Conservation (phyloP, 305 asterid genomes). For the Caryopteris hybrid region DNA sequence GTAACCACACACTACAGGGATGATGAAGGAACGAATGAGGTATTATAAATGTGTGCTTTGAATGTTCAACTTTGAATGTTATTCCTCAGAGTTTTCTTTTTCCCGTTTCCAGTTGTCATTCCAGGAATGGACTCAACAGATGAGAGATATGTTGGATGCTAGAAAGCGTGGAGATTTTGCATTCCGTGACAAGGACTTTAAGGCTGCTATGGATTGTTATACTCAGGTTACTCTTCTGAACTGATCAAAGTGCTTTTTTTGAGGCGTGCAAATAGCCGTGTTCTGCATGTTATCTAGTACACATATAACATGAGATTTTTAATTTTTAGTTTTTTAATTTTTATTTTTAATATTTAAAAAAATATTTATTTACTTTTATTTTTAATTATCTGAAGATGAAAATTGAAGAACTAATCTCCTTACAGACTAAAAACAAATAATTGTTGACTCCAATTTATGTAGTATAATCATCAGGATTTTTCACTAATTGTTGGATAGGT, state of each 20-base stretch:
- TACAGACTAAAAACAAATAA: no score
- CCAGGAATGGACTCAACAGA: constrained; percentile 73
- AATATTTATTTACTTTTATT: no score
- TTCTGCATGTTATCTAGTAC: no score
- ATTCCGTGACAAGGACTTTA: constrained; percentile 57
- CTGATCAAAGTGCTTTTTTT: no score
- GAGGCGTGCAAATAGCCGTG: no score
- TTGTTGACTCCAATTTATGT: no score
- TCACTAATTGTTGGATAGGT: neutral
- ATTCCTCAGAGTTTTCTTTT: neutral
- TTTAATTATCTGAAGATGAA: no score
- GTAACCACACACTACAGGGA: constrained; percentile 49
- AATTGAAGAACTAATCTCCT: no score
- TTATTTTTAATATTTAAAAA: no score
- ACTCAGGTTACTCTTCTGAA: constrained; percentile 35
- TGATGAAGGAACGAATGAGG: constrained; percentile 68
- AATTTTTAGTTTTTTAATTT: no score
- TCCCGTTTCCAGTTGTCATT: constrained; percentile 39
- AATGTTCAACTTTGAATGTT: neutral
- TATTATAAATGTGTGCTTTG: neutral
- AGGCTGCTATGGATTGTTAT: constrained; percentile 48
- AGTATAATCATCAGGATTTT: neutral
- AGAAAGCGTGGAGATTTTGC: constrained; percentile 62
- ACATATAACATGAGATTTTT: no score
- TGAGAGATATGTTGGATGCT: constrained; percentile 60